phyloP scores from a whole-genome alignment of 441 rosid species.

The Erodium trifolium region DNA sequence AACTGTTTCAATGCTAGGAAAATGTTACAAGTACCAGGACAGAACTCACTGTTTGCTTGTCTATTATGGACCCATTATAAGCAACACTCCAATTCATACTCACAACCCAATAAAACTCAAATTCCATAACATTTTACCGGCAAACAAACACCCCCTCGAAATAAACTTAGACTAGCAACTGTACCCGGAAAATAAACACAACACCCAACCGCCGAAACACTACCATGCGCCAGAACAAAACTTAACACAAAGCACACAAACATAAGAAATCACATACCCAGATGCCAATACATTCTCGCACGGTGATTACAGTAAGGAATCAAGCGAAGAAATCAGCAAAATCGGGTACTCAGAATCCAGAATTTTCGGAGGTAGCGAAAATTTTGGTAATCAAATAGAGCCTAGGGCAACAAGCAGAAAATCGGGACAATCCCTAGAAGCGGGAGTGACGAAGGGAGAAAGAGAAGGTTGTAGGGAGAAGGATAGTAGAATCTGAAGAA shows the following conservation, averaged over 20 bases:
- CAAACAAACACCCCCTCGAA: neutral
- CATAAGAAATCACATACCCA: neutral
- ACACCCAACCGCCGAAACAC: neutral
- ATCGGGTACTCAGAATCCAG: neutral
- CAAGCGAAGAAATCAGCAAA: neutral
- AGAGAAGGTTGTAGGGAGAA: neutral
- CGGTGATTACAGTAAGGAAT: neutral
- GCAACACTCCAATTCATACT: no score
- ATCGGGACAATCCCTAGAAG: neutral
- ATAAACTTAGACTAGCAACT: neutral
- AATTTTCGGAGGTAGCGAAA: neutral
- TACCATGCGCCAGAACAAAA: neutral
- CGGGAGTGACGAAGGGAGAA: neutral
- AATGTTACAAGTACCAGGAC: neutral
- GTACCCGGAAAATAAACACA: no score
- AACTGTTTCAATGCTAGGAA: neutral
- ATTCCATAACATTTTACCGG: neutral
- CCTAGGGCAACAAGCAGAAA: neutral
- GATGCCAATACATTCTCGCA: neutral
- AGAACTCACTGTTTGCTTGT: no score
- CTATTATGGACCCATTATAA: no score
- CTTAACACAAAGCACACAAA: neutral
- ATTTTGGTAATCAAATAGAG: neutral
- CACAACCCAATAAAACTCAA: neutral
- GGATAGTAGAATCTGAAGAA: neutral